These are phyloP conservation scores for Entoloma clypeatum DNA, from an alignment of 1,284 basidiomycete species.

Conservation along the genomic window DNA sequence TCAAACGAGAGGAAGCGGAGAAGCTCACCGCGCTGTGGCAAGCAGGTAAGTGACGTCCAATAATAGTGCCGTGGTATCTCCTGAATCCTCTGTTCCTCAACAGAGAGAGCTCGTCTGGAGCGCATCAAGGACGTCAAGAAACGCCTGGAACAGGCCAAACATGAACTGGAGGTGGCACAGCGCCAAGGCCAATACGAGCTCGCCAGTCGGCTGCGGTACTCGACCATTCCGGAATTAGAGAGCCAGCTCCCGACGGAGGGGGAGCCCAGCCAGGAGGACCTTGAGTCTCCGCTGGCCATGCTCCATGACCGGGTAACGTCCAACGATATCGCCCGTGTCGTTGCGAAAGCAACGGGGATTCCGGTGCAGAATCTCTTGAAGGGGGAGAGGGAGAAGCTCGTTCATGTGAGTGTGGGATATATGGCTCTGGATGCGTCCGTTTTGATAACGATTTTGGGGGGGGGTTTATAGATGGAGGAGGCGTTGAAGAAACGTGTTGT, in stretches of 20 bases:
- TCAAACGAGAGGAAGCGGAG: slow-evolving; percentile 60
- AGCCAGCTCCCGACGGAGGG: slow-evolving; percentile 67
- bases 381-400: slow-evolving; percentile 85
- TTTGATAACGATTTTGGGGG: not conserved
- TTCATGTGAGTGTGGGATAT: slow-evolving; percentile 59
- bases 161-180: slow-evolving; percentile 86
- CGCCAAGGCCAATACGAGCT: slow-evolving; percentile 80
- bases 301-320: slow-evolving; percentile 86
- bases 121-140: slow-evolving; percentile 78
- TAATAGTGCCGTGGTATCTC: not conserved
- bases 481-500: slow-evolving; percentile 73
- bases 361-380: slow-evolving; percentile 87
- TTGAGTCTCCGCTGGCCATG: slow-evolving; percentile 55
- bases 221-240: slow-evolving; percentile 81
- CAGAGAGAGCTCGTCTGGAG: slow-evolving; percentile 74
- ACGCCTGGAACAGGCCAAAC: slow-evolving; percentile 79
- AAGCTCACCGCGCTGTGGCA: slow-evolving; percentile 72
- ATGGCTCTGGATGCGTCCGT: not conserved
- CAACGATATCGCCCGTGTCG: slow-evolving; percentile 85
- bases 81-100: not conserved
- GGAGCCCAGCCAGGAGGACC: slow-evolving; percentile 36
- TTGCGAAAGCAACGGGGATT: slow-evolving; percentile 88
- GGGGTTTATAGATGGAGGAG: slow-evolving; percentile 73
- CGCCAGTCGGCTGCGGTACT: slow-evolving; percentile 80
- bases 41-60: slow-evolving; percentile 40